phyloP scores from a whole-genome alignment of 140 eudicot genomes.

The Anethum foeniculum region DNA sequence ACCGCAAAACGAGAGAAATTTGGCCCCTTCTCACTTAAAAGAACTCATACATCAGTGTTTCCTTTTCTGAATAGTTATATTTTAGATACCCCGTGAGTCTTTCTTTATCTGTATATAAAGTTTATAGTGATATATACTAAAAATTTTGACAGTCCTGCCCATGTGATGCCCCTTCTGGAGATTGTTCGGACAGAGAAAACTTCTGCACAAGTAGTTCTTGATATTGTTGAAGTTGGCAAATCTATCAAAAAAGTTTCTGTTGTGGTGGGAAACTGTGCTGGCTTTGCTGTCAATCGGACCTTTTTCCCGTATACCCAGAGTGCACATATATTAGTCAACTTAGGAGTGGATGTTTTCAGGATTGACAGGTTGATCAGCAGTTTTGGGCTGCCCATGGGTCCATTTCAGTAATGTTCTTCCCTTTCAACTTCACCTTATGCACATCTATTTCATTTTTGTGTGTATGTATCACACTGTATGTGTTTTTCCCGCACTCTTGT shows the following conservation, averaged over 20 bases:
- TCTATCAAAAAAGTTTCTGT: conserved; percentile 49
- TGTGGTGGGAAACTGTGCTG: conserved; percentile 57
- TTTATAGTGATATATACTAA: conserved; percentile 1
- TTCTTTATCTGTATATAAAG: background rate
- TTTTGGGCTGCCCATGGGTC: conserved; percentile 90
- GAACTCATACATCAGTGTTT: background rate
- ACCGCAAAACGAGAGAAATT: background rate
- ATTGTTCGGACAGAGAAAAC: too few species aligned
- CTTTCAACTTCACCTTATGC: conserved; percentile 11
- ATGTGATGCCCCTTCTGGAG: too few species aligned
- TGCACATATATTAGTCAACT: conserved; percentile 51
- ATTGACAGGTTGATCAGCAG: conserved; percentile 46
- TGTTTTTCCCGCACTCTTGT: background rate
- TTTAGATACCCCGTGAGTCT: background rate
- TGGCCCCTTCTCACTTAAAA: background rate
- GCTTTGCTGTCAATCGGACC: conserved; percentile 66
- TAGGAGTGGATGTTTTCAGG: conserved; percentile 57
- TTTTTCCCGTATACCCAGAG: conserved; percentile 61
- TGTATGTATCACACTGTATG: background rate
- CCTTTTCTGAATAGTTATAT: background rate
- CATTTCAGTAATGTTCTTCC: conserved; percentile 70
- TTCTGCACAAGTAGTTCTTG: too few species aligned
- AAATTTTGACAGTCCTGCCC: background rate
- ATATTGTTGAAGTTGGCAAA: conserved; percentile 32
- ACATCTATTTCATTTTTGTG: background rate